A percentile compares a stretch with the other conserved stretches of the same genome.
phyloP scores from a whole-genome alignment of 2,329 filamentous ascomycete genomes.

The Hymenoscyphus linearis region DNA sequence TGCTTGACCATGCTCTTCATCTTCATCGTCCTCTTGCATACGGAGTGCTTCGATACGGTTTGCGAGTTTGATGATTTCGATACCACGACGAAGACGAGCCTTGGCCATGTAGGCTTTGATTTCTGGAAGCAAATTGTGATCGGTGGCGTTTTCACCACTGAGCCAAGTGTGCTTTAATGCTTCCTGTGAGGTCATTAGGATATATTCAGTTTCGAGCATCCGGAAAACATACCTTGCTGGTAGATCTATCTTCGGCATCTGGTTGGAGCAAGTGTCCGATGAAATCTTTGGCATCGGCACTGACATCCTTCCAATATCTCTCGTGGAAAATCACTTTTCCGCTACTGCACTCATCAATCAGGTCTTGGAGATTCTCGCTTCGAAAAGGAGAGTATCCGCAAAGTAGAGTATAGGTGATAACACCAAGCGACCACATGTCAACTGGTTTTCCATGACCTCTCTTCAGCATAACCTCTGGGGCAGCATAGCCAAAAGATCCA shows the following conservation, averaged over 20 bases:
- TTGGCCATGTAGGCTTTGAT: conserved; percentile 92
- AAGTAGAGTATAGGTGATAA: conserved; percentile 96
- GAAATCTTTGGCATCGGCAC: conserved; percentile 90
- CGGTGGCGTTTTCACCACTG: conserved; percentile 82
- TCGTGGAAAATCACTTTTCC: conserved; percentile 90
- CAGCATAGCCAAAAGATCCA: conserved; percentile 95
- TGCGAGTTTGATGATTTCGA: conserved; percentile 91
- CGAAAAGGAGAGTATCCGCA: conserved; percentile 98
- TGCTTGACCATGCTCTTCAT: conserved; percentile 63
- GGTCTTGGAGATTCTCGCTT: conserved; percentile 84
- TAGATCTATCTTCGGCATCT: conserved; percentile 68
- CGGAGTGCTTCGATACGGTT: conserved; percentile 95
- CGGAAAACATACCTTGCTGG: conserved; percentile 57
- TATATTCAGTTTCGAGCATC: neutral
- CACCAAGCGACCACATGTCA: conserved; percentile 98
- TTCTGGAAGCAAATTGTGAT: conserved; percentile 96
- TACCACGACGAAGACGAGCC: conserved; percentile 83
- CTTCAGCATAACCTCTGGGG: conserved; percentile 97
- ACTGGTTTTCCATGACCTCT: conserved; percentile 96
- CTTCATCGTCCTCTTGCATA: conserved; percentile 84
- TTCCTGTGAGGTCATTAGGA: conserved; percentile 44
- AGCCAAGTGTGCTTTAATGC: conserved; percentile 84
- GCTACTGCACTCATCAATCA: conserved; percentile 89
- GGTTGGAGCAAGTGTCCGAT: conserved; percentile 78
- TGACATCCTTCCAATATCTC: conserved; percentile 97